Percentiles rank a stretch among this genome's conserved stretches.
Conservation (phyloP, 495 filamentous ascomycete species). For the Annulohypoxylon nitens region DNA sequence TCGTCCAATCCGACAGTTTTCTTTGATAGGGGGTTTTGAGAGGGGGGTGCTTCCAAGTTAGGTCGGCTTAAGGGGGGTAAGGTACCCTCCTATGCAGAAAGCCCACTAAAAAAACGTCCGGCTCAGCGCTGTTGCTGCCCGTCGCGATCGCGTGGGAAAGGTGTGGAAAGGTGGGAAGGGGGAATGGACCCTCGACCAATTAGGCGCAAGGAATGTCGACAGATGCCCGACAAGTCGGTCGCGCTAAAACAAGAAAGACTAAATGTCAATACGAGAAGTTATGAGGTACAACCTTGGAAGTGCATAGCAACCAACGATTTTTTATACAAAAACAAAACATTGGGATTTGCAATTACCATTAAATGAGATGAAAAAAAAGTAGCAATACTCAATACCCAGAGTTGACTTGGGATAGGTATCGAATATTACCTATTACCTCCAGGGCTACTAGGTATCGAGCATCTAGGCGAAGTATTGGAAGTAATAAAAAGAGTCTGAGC, state of each 20-base stretch:
- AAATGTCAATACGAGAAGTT: slow-evolving; percentile 29
- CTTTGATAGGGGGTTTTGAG: slow-evolving; percentile 5
- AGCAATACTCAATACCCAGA: slow-evolving; percentile 1
- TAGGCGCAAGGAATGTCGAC: slow-evolving; percentile 12
- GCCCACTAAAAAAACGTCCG: slow-evolving; percentile 34
- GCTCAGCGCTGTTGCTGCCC: slow-evolving; percentile 30
- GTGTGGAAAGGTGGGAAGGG: slow-evolving; percentile 33
- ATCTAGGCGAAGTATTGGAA: neutral
- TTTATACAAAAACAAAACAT: slow-evolving; percentile 28
- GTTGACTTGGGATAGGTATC: neutral
- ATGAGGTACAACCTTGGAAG: slow-evolving; percentile 1
- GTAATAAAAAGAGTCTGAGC: slow-evolving; percentile 23
- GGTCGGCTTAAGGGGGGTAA: neutral
- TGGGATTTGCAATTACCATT: slow-evolving; percentile 38
- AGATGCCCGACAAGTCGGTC: slow-evolving; percentile 20
- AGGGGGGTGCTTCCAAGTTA: neutral
- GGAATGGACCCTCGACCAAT: slow-evolving; percentile 35
- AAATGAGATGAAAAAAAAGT: slow-evolving; percentile 1
- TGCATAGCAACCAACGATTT: slow-evolving; percentile 6
- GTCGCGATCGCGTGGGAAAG: slow-evolving; percentile 40
- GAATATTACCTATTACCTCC: neutral
- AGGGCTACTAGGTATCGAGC: slow-evolving; percentile 1
- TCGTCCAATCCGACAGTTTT: slow-evolving; percentile 34
- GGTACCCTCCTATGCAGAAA: slow-evolving; percentile 30
- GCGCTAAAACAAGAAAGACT: slow-evolving; percentile 34